phyloP scores from a whole-genome alignment of 2,329 filamentous ascomycete species.

The Alternaria sp. region DNA sequence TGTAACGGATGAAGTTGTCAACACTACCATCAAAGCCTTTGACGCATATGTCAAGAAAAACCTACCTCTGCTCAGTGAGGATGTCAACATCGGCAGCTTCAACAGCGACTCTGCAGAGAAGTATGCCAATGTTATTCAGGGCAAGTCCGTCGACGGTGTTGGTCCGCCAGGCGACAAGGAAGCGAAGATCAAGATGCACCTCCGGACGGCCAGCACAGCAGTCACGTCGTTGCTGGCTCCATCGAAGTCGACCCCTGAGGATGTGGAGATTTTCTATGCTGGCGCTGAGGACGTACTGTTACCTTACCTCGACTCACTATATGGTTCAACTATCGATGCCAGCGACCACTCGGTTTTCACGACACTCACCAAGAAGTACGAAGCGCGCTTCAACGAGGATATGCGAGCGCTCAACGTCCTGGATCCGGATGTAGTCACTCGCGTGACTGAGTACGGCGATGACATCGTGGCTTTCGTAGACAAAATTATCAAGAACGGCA shows the following conservation, averaged over 20 bases:
- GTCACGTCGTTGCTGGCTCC: conserved; percentile 55
- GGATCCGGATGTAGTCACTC: conserved; percentile 78
- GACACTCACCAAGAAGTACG: conserved; percentile 82
- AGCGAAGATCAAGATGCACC: conserved; percentile 89
- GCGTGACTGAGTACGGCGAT: conserved; percentile 90
- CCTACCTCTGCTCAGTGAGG: conserved; percentile 57
- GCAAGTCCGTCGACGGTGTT: conserved; percentile 61
- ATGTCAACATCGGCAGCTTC: conserved; percentile 56
- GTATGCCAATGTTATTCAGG: conserved; percentile 62
- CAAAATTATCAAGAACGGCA: conserved; percentile 81
- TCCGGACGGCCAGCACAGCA: conserved; percentile 66
- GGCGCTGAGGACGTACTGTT: conserved; percentile 73
- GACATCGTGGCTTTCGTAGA: conserved; percentile 88
- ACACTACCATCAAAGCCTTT: conserved; percentile 60
- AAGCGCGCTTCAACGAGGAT: conserved; percentile 85
- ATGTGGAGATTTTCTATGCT: conserved; percentile 59
- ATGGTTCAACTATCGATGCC: conserved; percentile 63
- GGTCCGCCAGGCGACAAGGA: conserved; percentile 73
- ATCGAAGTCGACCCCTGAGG: conserved; percentile 36
- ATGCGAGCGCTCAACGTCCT: conserved; percentile 87
- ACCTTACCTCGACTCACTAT: conserved; percentile 76
- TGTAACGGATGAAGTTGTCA: conserved; percentile 54
- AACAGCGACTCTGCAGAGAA: conserved; percentile 55
- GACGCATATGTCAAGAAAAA: conserved; percentile 71
- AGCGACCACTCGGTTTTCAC: conserved; percentile 80